These are phyloP conservation scores for Plectranthus barbatus DNA, from an alignment of 257 asterid species.

Conservation along the genomic window DNA sequence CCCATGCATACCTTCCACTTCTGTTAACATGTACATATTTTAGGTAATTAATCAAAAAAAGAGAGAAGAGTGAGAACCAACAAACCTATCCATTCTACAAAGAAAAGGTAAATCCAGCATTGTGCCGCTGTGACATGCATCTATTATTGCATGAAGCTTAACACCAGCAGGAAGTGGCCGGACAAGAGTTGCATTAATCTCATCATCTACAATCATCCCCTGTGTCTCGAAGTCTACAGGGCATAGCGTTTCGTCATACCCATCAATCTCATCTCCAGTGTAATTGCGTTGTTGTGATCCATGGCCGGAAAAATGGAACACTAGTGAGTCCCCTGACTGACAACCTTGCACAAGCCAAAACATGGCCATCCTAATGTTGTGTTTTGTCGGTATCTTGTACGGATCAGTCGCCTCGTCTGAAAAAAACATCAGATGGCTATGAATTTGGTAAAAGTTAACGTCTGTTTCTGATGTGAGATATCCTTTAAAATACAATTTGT, in stretches of 20 bases:
- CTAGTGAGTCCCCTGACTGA: constrained; percentile 89
- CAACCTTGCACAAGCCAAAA: constrained; percentile 84
- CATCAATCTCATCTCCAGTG: constrained; percentile 88
- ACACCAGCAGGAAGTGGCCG: constrained; percentile 80
- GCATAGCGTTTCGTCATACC: constrained; percentile 83
- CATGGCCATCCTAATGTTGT: constrained; percentile 92
- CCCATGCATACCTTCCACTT: constrained; percentile 75
- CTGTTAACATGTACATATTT: constrained; percentile 22
- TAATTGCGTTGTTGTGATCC: constrained; percentile 81
- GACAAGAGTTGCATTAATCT: constrained; percentile 67
- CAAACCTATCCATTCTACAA: constrained; percentile 90
- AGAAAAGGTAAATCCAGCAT: constrained; percentile 76
- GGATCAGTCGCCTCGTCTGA: constrained; percentile 93
- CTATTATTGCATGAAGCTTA: constrained; percentile 90
- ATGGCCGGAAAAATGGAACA: constrained; percentile 89
- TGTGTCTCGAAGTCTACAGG: constrained; percentile 73
- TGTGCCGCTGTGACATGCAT: constrained; percentile 96
- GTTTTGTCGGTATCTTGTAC: constrained; percentile 66
- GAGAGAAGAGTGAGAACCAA: neutral
- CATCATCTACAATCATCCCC: constrained; percentile 84
- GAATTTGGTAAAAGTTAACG: too few relatives aligned
- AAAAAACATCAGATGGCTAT: neutral
- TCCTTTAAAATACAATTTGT: neutral
- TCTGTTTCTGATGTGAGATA: constrained; percentile 4
- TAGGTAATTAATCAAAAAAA: too few relatives aligned